Evolutionary conservation across 2,329 filamentous ascomycete genomes (phyloP).

Genomic region (Colletotrichum orchidophilum): DNA sequence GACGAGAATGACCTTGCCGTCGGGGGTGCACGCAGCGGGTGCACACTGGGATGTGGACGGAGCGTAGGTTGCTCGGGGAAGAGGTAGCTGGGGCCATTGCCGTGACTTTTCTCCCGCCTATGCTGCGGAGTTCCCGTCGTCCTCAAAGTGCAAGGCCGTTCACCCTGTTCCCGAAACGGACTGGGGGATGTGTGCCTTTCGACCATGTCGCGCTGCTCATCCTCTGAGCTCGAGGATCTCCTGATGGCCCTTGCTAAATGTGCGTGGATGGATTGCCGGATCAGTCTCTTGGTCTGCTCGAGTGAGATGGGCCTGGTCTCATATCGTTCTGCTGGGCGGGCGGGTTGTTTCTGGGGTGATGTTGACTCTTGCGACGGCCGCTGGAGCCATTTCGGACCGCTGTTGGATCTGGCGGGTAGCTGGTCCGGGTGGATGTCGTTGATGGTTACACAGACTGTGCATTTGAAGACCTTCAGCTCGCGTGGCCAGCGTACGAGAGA

Average conservation of each 20-base stretch:
- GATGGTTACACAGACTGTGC: conserved; percentile 84
- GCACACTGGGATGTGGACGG: conserved; percentile 40
- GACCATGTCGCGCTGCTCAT: conserved; percentile 17
- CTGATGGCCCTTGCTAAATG: conserved; percentile 46
- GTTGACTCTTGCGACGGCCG: conserved; percentile 24
- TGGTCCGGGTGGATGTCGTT: conserved; percentile 69
- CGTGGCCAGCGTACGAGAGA: conserved; percentile 82
- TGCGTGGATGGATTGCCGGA: conserved; percentile 49
- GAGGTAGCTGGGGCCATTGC: conserved; percentile 33
- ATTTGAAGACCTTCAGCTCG: conserved; percentile 78
- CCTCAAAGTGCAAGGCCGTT: conserved; percentile 6
- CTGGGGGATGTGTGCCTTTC: not conserved
- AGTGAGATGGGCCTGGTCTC: conserved; percentile 58
- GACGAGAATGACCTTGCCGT: conserved; percentile 53
- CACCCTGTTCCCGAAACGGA: not conserved
- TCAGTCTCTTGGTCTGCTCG: conserved; percentile 65
- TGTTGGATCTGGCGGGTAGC: conserved; percentile 12
- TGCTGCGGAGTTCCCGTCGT: not conserved
- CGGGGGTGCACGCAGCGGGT: conserved; percentile 38
- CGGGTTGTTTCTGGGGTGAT: conserved; percentile 23
- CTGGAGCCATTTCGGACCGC: conserved; percentile 33
- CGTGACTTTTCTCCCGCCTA: conserved; percentile 23
- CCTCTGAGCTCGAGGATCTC: conserved; percentile 32
- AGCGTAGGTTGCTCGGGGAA: conserved; percentile 52
- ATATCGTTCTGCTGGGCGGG: conserved; percentile 22